Conservation (phyloP, 768 basidiomycete genomes). For the Cystofilobasidium bisporidii region DNA sequence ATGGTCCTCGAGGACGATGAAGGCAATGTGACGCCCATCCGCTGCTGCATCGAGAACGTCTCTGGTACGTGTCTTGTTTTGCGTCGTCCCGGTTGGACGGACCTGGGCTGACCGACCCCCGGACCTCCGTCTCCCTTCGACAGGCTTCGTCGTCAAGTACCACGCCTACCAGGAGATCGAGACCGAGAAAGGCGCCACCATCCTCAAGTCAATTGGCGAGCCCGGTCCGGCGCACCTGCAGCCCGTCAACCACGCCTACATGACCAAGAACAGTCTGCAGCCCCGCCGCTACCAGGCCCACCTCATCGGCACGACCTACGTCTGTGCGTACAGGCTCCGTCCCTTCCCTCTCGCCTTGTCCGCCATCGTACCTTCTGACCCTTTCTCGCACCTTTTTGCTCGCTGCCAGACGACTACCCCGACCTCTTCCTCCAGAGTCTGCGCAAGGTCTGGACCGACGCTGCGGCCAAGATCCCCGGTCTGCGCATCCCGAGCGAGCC, state of each 20-base stretch:
- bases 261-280: constrained; percentile 95
- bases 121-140: no score
- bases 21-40: constrained; percentile 89
- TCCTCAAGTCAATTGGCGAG: constrained; percentile 96
- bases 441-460: constrained; percentile 71
- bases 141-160: constrained; percentile 83
- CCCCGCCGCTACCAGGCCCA: constrained; percentile 99
- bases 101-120: no score
- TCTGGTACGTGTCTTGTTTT: constrained; percentile 61
- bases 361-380: no score
- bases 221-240: constrained; percentile 83
- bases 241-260: constrained; percentile 83
- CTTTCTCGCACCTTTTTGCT: neutral
- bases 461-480: constrained; percentile 52
- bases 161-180: constrained; percentile 96
- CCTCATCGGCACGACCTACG: constrained; percentile 94
- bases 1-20: constrained; percentile 89
- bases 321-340: constrained; percentile 42
- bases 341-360: no score
- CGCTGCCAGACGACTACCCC: constrained; percentile 69
- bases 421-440: constrained; percentile 96
- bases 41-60: constrained; percentile 96
- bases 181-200: constrained; percentile 88
- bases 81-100: no score
- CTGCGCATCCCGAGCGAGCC: constrained; percentile 65